Evolutionary conservation across 1,139 yeast genomes (phyloP).

Genomic region (Candida tropicalis): DNA sequence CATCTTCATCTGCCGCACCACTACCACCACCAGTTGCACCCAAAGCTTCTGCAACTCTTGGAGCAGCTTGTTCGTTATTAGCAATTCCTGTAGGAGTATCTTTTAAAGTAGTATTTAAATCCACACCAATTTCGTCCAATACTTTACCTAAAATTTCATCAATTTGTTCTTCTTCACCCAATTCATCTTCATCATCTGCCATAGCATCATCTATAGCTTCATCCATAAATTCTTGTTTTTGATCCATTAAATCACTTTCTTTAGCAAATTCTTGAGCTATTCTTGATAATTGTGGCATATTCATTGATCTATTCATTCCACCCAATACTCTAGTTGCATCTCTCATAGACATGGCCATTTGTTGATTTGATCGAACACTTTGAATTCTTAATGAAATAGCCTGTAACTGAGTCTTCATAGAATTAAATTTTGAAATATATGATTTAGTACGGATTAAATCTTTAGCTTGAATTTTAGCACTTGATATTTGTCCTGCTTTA

Average conservation of each 20-base stretch:
- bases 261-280: conserved; percentile 95
- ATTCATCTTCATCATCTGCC: conserved; percentile 76
- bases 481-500: conserved; percentile 82
- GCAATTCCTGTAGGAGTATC: conserved; percentile 64
- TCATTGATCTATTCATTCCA: conserved; percentile 89
- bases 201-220: conserved; percentile 96
- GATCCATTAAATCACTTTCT: conserved; percentile 96
- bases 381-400: conserved; percentile 91
- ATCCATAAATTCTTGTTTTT: conserved; percentile 97
- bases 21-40: conserved; percentile 24
- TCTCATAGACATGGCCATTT: conserved; percentile 93
- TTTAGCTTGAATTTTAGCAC: conserved; percentile 93
- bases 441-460: conserved; percentile 87
- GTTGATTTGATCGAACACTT: conserved; percentile 88
- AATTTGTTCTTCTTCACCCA: conserved; percentile 78
- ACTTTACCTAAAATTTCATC: conserved; percentile 93
- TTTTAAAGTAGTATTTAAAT: conserved; percentile 67
- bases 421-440: conserved; percentile 83
- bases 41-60: conserved; percentile 54
- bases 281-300: conserved; percentile 82
- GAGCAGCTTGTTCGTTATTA: conserved; percentile 28
- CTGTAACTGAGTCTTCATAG: conserved; percentile 93
- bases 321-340: conserved; percentile 89
- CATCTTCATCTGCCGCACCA: conserved; percentile 65
- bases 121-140: conserved; percentile 94